Evolutionary conservation across 768 basidiomycete genomes (phyloP).

Genomic region (Kwoniella shandongensis): DNA sequence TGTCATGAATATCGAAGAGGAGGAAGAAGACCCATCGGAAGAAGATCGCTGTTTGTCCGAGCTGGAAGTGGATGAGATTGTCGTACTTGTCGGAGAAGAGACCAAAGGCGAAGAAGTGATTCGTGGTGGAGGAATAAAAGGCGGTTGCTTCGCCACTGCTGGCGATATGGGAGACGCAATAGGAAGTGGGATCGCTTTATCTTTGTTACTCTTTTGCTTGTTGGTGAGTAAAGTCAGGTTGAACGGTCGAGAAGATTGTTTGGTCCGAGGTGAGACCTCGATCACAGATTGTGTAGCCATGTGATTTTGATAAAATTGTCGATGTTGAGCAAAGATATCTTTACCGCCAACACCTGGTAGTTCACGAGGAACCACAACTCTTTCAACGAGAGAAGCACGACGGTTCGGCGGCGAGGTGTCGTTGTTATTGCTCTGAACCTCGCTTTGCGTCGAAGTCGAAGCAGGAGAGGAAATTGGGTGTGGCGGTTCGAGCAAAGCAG

Average conservation of each 20-base stretch:
- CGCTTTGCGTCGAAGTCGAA: not conserved
- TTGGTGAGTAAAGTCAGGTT: too few relatives aligned
- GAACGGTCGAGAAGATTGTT: too few relatives aligned
- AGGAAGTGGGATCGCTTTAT: too few relatives aligned
- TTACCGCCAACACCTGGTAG: constrained; percentile 10
- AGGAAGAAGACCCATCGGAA: constrained; percentile 2
- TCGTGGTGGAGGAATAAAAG: not conserved
- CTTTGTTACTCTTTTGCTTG: too few relatives aligned
- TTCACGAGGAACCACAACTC: constrained; percentile 5
- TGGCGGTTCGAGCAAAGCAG: constrained; percentile 4
- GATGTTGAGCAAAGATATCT: constrained; percentile 12
- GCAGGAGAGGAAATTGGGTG: not conserved
- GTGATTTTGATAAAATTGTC: constrained; percentile 20
- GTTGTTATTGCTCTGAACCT: too few relatives aligned
- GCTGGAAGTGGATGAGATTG: not conserved
- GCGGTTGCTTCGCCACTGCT: too few relatives aligned
- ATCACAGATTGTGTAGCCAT: constrained; percentile 18
- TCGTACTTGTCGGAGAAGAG: constrained; percentile 1
- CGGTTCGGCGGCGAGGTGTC: not conserved
- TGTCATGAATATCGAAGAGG: constrained; percentile 1
- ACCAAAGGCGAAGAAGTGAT: constrained; percentile 7
- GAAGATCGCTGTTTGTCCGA: not conserved
- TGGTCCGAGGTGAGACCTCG: constrained; percentile 11
- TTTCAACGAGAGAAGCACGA: constrained; percentile 6
- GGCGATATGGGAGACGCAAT: too few relatives aligned